Evolutionary conservation across 2,329 filamentous ascomycete genomes (phyloP), one percentile per base, ranked within the genome.

Genomic region (Graphilbum fragrans): DNA sequence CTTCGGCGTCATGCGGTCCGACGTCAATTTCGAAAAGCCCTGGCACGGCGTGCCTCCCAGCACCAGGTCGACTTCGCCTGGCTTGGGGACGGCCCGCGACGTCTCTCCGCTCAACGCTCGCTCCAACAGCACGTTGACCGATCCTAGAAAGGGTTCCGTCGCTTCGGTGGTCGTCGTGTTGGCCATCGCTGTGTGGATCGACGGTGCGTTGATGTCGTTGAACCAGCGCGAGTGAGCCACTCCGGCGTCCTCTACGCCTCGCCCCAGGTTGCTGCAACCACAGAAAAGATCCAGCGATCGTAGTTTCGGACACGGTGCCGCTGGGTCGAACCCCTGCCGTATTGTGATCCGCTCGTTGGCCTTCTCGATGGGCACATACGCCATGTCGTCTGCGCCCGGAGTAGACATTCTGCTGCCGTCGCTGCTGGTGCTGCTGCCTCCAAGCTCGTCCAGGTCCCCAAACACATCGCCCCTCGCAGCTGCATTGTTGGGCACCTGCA

Each of bases 41-140:
- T 80, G 82, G 49, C 86, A 93, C 0, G 86, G 86, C 39, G 76
- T 84, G 0, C 86, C 86, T 1, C 74, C 85, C 2, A 72, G 73
- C 9, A 90, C 74, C 23, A 86, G 70, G 11, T 83, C 72, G 0
- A 90, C 72, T 1, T 77, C 64, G 1, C 80, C 82, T 1, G 80
- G 65, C 1, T 49, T 51, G 0, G 81, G 77, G 5, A 83, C 65
- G 0, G 63, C 57, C 1, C 52, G 45, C 0, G 61, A 53, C n/a
- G 61, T 62, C 4, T 62, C 53, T 0, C 75, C 80, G 3, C 58
- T 42, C 1, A 87, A 62, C 0, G 74, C 75, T 17, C 64, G 57
- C 1, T 57, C 54, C 0, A 88, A 64, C 14, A 82, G 66, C 42
- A 82, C 75, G 49, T 90, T 80, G 1, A 88, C 77, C 0, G 82